Conservation (phyloP, 2,329 filamentous ascomycete species). For the Botrytis fabae region DNA sequence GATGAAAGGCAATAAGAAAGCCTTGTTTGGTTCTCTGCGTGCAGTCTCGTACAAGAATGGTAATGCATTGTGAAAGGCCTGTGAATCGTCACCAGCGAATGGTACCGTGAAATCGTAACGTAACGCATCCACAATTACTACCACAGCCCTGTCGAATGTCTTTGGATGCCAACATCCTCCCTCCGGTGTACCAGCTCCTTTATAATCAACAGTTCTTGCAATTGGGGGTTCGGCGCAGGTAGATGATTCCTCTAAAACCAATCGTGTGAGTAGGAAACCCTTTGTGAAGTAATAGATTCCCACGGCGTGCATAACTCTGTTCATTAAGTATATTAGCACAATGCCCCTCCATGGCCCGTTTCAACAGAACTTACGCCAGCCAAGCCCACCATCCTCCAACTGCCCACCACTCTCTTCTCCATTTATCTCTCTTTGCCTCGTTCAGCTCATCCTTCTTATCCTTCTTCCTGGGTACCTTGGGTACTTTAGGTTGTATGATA, state of each 20-base stretch:
- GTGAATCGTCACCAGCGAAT: constrained; percentile 46
- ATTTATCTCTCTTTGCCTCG: constrained; percentile 36
- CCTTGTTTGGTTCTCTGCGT: constrained; percentile 70
- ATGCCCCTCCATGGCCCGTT: background rate
- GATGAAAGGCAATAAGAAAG: constrained; percentile 91
- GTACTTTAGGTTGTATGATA: constrained; percentile 14
- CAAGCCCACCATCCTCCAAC: constrained; percentile 38
- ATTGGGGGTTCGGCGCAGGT: constrained; percentile 69
- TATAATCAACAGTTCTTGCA: constrained; percentile 41
- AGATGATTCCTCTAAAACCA: constrained; percentile 76
- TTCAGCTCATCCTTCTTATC: constrained; percentile 35
- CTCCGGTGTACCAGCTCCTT: constrained; percentile 38
- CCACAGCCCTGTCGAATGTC: constrained; percentile 86
- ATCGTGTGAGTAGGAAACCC: constrained; percentile 87
- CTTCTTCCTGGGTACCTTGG: constrained; percentile 29
- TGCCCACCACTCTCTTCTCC: constrained; percentile 39
- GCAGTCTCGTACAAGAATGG: constrained; percentile 85
- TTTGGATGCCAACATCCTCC: constrained; percentile 98
- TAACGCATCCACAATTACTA: constrained; percentile 89
- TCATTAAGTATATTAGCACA: constrained; percentile 27
- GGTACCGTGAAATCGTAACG: constrained; percentile 97
- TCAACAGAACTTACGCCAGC: constrained; percentile 39
- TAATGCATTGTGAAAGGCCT: constrained; percentile 81
- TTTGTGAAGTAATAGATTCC: constrained; percentile 92
- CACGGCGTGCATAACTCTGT: constrained; percentile 63